Conservation (phyloP, 805 yeast species). For the Sugiyamaella valdiviana region DNA sequence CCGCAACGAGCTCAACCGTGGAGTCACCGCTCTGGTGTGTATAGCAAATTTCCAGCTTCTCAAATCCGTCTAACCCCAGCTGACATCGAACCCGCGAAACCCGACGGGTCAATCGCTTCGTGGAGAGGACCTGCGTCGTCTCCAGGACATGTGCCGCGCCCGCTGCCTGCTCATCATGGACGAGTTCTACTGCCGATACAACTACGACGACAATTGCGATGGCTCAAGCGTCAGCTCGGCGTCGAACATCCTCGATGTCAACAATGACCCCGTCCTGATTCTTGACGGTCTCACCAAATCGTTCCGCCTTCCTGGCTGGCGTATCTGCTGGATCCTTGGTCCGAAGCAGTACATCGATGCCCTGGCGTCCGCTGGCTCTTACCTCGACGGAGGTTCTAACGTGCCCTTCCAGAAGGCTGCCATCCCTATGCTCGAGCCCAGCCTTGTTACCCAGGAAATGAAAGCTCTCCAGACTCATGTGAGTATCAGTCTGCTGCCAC, state of each 20-base stretch:
- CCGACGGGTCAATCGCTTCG: conserved; percentile 55
- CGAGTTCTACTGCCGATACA: conserved; percentile 55
- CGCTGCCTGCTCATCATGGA: conserved; percentile 56
- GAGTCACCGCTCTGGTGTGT: conserved; percentile 48
- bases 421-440: conserved; percentile 47
- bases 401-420: conserved; percentile 60
- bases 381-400: conserved; percentile 55
- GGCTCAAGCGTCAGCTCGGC: conserved; percentile 47
- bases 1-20: conserved; percentile 47
- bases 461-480: conserved; percentile 49
- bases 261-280: conserved; percentile 52
- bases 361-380: conserved; percentile 53
- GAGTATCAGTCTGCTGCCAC: background rate
- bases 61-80: background rate
- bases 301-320: conserved; percentile 59
- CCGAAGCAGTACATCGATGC: conserved; percentile 55
- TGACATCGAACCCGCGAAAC: conserved; percentile 55
- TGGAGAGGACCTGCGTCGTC: conserved; percentile 40
- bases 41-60: conserved; percentile 18
- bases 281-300: conserved; percentile 57
- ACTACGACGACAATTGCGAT: conserved; percentile 46
- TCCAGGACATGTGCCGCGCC: conserved; percentile 47
- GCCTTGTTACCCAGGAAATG: conserved; percentile 46
- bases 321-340: conserved; percentile 58
- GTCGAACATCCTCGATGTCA: conserved; percentile 47